These are phyloP conservation scores for Pichia membranifaciens DNA, from an alignment of 805 yeast genomes.

Conservation along the genomic window DNA sequence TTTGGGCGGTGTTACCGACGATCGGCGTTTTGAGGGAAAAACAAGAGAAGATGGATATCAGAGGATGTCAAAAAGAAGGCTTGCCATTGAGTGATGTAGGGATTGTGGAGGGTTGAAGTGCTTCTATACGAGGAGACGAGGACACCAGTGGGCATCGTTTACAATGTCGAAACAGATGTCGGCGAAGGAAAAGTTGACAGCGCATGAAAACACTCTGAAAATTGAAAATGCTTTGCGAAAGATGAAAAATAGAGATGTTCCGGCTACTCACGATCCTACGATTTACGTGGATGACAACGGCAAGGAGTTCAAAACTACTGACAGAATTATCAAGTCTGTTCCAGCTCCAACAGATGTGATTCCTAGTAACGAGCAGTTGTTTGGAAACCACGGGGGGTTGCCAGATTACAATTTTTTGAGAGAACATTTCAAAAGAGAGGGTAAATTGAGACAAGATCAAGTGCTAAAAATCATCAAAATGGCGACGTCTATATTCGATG, in stretches of 20 bases:
- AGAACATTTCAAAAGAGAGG: slow-evolving; percentile 74
- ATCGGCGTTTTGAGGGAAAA: neutral
- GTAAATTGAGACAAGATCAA: slow-evolving; percentile 68
- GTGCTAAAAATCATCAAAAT: slow-evolving; percentile 56
- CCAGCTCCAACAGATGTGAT: slow-evolving; percentile 57
- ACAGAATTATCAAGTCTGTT: slow-evolving; percentile 51
- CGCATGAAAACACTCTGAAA: slow-evolving; percentile 44
- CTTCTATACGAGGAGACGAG: neutral
- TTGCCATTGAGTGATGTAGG: too few relatives aligned
- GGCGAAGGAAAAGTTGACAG: slow-evolving; percentile 19
- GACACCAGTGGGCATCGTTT: neutral
- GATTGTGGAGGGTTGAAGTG: neutral
- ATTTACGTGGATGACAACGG: slow-evolving; percentile 54
- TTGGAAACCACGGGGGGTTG: slow-evolving; percentile 47
- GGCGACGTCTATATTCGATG: slow-evolving; percentile 57
- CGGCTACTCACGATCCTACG: slow-evolving; percentile 31
- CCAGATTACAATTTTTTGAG: slow-evolving; percentile 71
- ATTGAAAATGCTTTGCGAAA: slow-evolving; percentile 37
- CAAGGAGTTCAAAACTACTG: slow-evolving; percentile 46
- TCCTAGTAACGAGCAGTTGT: slow-evolving; percentile 68
- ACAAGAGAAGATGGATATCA: neutral
- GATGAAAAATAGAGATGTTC: slow-evolving; percentile 18
- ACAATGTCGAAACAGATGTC: slow-evolving; percentile 3
- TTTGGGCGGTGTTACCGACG: neutral
- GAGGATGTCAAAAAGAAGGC: neutral